Percentiles rank a stretch among this genome's conserved stretches.
Evolutionary conservation across 495 filamentous ascomycete species (phyloP).

Genomic region (Podospora pseudoanserina): DNA sequence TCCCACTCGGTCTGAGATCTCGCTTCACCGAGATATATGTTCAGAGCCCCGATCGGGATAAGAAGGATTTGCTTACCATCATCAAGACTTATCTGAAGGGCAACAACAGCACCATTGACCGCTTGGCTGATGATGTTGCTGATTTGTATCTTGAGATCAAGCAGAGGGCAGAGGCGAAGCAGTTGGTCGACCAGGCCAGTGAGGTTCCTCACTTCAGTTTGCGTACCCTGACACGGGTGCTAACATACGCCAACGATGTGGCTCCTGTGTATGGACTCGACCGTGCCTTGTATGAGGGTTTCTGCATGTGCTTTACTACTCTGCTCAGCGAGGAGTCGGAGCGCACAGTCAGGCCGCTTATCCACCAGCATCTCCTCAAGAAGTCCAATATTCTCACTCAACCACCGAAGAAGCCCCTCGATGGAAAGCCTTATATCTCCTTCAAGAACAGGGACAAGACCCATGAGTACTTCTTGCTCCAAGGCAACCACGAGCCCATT

Average conservation of each 20-base stretch:
- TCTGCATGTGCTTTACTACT: slow-evolving; percentile 97
- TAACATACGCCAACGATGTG: slow-evolving; percentile 82
- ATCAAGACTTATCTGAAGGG: slow-evolving; percentile 81
- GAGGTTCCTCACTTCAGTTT: slow-evolving; percentile 95
- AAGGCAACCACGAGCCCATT: slow-evolving; percentile 61
- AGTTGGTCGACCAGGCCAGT: slow-evolving; percentile 86
- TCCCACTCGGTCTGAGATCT: slow-evolving; percentile 62
- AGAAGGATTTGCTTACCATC: slow-evolving; percentile 76
- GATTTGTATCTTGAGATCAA: slow-evolving; percentile 84
- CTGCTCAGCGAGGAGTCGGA: slow-evolving; percentile 77
- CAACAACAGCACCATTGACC: slow-evolving; percentile 59
- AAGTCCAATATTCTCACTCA: slow-evolving; percentile 66
- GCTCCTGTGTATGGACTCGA: slow-evolving; percentile 82
- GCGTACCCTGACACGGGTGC: slow-evolving; percentile 83
- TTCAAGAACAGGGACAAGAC: slow-evolving; percentile 58
- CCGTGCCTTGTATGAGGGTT: slow-evolving; percentile 86
- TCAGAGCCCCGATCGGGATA: slow-evolving; percentile 76
- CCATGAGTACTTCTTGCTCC: slow-evolving; percentile 87
- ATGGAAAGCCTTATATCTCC: slow-evolving; percentile 75
- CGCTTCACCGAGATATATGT: slow-evolving; percentile 95
- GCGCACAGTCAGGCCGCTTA: slow-evolving; percentile 67
- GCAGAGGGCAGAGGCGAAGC: slow-evolving; percentile 71
- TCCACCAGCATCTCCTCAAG: slow-evolving; percentile 72
- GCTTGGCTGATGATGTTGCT: slow-evolving; percentile 71
- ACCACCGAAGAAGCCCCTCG: slow-evolving; percentile 67